Evolutionary conservation across 371 early-diverging fungal genomes (phyloP).

Genomic region (Rhizomucor pusillus): DNA sequence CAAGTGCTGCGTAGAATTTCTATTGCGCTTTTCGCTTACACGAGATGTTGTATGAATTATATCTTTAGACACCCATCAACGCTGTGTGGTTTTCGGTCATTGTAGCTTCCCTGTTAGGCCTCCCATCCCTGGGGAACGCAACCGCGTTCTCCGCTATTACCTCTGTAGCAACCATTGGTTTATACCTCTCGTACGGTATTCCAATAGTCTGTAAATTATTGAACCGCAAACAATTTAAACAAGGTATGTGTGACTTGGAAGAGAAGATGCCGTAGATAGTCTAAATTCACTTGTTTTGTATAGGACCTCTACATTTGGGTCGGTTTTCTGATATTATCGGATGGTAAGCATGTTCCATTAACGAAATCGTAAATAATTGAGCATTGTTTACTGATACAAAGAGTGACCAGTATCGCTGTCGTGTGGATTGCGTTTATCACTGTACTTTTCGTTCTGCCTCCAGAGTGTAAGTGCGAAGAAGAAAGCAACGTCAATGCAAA

Average conservation of each 20-base stretch:
- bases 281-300: neutral
- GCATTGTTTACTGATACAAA: neutral
- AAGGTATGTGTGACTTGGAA: constrained; percentile 17
- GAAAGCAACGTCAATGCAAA: too few species aligned
- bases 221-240: constrained; percentile 18
- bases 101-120: constrained; percentile 45
- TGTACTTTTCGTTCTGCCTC: constrained; percentile 50
- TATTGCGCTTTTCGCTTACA: neutral
- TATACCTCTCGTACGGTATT: constrained; percentile 59
- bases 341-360: constrained; percentile 4
- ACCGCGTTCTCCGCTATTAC: constrained; percentile 57
- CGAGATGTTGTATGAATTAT: neutral
- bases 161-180: constrained; percentile 61
- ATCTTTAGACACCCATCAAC: constrained; percentile 37
- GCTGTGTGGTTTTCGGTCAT: constrained; percentile 47
- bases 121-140: constrained; percentile 32
- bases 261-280: neutral
- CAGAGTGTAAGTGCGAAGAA: constrained; percentile 9
- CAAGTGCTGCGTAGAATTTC: too few species aligned
- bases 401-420: constrained; percentile 19
- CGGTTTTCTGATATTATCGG: constrained; percentile 38
- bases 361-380: neutral
- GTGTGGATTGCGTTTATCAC: constrained; percentile 52
- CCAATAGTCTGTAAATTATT: constrained; percentile 17
- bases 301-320: constrained; percentile 46